These are phyloP conservation scores for Stropharia rugosoannulata DNA, from an alignment of 768 basidiomycete genomes.

Conservation along the genomic window DNA sequence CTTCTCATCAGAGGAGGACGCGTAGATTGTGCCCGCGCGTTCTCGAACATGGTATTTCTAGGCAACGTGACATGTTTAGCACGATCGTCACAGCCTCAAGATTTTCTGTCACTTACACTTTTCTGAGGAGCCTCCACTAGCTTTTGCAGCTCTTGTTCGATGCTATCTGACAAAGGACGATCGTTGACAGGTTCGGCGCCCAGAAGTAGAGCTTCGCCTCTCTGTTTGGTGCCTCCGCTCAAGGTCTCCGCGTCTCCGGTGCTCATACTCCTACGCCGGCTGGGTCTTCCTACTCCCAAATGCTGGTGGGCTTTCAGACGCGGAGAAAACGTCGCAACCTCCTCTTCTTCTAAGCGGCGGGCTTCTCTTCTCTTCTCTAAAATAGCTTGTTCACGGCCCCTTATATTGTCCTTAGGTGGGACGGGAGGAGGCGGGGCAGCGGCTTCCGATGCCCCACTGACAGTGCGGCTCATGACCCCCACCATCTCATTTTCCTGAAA, in stretches of 20 bases:
- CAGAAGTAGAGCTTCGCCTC: constrained; percentile 37
- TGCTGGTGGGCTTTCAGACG: constrained; percentile 23
- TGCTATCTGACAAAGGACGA: constrained; percentile 63
- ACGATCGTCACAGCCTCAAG: neutral
- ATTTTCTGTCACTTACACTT: constrained; percentile 33
- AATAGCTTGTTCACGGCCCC: constrained; percentile 64
- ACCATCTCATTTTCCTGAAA: constrained; percentile 32
- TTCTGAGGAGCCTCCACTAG: constrained; percentile 49
- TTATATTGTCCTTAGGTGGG: constrained; percentile 68
- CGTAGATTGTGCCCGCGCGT: constrained; percentile 75
- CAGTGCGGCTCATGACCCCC: constrained; percentile 38
- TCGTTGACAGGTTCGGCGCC: constrained; percentile 36
- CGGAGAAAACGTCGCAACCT: constrained; percentile 11
- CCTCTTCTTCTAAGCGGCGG: constrained; percentile 44
- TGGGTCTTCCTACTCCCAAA: constrained; percentile 48
- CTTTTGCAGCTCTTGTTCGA: constrained; percentile 71
- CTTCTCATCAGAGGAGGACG: constrained; percentile 75
- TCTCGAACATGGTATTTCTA: constrained; percentile 85
- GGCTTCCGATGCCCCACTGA: constrained; percentile 40
- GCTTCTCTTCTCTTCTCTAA: constrained; percentile 68
- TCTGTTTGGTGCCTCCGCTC: constrained; percentile 29
- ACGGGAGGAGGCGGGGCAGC: constrained; percentile 43
- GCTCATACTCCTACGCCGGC: constrained; percentile 71
- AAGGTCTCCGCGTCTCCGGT: constrained; percentile 68
- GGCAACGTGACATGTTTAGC: constrained; percentile 12